Evolutionary conservation across 2,329 filamentous ascomycete species (phyloP).

Genomic region (Corynespora cassiicola): DNA sequence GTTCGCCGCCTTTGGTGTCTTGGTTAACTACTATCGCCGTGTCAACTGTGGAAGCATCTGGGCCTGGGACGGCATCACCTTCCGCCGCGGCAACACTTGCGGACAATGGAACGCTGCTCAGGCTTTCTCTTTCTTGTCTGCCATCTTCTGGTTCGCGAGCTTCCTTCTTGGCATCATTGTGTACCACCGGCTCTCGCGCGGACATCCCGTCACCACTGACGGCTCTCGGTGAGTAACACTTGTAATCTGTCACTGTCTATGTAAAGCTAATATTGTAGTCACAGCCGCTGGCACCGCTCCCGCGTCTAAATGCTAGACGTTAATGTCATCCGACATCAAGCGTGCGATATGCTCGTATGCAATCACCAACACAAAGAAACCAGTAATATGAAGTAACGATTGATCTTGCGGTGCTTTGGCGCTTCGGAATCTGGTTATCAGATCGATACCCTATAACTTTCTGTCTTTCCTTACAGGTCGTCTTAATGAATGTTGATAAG

Average conservation of each 20-base stretch:
- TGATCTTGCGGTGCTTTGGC: too few relatives aligned
- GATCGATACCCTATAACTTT: too few relatives aligned
- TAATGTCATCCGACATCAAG: too few relatives aligned
- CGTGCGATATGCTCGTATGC: too few relatives aligned
- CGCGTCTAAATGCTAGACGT: constrained; percentile 11
- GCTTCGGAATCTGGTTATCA: too few relatives aligned
- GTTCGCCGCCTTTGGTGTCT: constrained; percentile 61
- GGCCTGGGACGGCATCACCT: constrained; percentile 63
- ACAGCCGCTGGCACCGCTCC: constrained; percentile 18
- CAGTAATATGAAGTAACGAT: too few relatives aligned
- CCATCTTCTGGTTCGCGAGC: constrained; percentile 73
- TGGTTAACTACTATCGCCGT: constrained; percentile 34
- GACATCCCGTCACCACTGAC: constrained; percentile 14
- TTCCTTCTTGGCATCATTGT: constrained; percentile 26
- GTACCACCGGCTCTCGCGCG: constrained; percentile 17
- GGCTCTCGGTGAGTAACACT: constrained; percentile 12
- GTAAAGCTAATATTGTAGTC: constrained; percentile 2
- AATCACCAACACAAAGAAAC: background rate
- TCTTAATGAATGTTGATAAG: too few relatives aligned
- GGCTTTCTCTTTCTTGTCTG: constrained; percentile 75
- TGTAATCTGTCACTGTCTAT: background rate
- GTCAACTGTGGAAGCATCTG: constrained; percentile 35
- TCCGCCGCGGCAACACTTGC: constrained; percentile 57
- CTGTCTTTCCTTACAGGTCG: too few relatives aligned
- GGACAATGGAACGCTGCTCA: constrained; percentile 73